Conservation (phyloP, 108 stramenopile genomes). For the Cyclotella sp. region DNA sequence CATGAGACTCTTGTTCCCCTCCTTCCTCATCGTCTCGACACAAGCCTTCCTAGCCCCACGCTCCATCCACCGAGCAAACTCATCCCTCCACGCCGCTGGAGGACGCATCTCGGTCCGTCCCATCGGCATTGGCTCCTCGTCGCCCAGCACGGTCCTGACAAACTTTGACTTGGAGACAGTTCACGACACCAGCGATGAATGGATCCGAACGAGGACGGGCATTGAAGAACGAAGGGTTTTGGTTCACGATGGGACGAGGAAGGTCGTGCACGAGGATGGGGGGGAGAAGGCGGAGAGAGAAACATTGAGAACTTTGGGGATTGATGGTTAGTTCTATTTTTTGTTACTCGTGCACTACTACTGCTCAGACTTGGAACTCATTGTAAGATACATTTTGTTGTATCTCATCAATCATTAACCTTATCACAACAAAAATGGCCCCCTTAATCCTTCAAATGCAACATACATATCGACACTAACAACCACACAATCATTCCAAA, state of each 20-base stretch:
- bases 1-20: slow-evolving; percentile 7
- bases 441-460: too few relatives aligned
- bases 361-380: background rate
- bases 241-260: slow-evolving; percentile 41
- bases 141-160: slow-evolving; percentile 78
- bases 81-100: slow-evolving; percentile 6
- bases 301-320: slow-evolving; percentile 55
- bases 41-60: background rate
- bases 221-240: slow-evolving; percentile 85
- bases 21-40: background rate
- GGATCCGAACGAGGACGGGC: slow-evolving; percentile 95
- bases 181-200: slow-evolving; percentile 96
- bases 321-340: slow-evolving; percentile 7
- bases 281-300: slow-evolving; percentile 34
- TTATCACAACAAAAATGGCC: background rate
- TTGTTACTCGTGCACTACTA: background rate
- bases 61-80: background rate
- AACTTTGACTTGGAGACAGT: slow-evolving; percentile 90
- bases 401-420: background rate
- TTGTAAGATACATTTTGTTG: background rate
- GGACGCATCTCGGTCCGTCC: slow-evolving; percentile 57
- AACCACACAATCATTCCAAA: too few relatives aligned
- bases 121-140: slow-evolving; percentile 86
- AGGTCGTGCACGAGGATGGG: background rate
- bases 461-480: too few relatives aligned